Conservation (phyloP, 2,329 filamentous ascomycete species). For the Pyrenophora tritici-repentis region DNA sequence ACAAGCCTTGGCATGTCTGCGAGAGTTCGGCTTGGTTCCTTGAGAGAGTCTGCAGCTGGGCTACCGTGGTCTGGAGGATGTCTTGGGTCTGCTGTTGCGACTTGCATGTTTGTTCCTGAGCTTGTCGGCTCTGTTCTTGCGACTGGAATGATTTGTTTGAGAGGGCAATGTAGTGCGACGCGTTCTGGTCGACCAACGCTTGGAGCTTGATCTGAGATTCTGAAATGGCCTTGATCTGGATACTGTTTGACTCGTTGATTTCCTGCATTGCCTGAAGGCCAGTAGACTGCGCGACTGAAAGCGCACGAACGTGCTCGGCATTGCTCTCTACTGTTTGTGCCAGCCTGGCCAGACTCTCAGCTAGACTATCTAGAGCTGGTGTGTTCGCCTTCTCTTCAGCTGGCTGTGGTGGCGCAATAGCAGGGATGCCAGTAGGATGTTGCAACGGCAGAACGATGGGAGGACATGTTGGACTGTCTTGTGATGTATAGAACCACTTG, state of each 20-base stretch:
- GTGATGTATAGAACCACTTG: slow-evolving; percentile 42
- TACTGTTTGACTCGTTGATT: slow-evolving; percentile 43
- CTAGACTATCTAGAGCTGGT: slow-evolving; percentile 31
- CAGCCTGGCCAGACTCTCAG: slow-evolving; percentile 33
- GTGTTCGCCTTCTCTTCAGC: slow-evolving; percentile 12
- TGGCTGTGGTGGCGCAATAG: slow-evolving; percentile 10
- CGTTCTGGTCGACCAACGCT: slow-evolving; percentile 38
- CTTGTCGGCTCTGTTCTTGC: slow-evolving; percentile 32
- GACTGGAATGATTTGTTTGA: slow-evolving; percentile 39
- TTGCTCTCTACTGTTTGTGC: slow-evolving; percentile 37
- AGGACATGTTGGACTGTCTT: slow-evolving; percentile 27
- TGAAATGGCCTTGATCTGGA: slow-evolving; percentile 43
- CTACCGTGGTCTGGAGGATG: slow-evolving; percentile 31
- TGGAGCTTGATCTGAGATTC: slow-evolving; percentile 40
- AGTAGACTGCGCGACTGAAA: slow-evolving; percentile 41
- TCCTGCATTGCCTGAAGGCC: slow-evolving; percentile 45
- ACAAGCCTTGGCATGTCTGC: slow-evolving; percentile 38
- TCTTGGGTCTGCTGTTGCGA: slow-evolving; percentile 36
- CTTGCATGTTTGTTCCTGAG: slow-evolving; percentile 32
- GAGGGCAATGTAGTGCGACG: slow-evolving; percentile 43
- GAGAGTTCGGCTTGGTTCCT: slow-evolving; percentile 36
- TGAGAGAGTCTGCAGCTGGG: slow-evolving; percentile 36
- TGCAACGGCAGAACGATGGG: slow-evolving; percentile 39
- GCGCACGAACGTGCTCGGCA: slow-evolving; percentile 39
- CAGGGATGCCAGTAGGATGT: slow-evolving; percentile 30